A percentile compares a stretch with the other conserved stretches of the same genome.
Evolutionary conservation across 176 grass and related monocot genomes (phyloP).

Genomic region (Cenchrus americanus): DNA sequence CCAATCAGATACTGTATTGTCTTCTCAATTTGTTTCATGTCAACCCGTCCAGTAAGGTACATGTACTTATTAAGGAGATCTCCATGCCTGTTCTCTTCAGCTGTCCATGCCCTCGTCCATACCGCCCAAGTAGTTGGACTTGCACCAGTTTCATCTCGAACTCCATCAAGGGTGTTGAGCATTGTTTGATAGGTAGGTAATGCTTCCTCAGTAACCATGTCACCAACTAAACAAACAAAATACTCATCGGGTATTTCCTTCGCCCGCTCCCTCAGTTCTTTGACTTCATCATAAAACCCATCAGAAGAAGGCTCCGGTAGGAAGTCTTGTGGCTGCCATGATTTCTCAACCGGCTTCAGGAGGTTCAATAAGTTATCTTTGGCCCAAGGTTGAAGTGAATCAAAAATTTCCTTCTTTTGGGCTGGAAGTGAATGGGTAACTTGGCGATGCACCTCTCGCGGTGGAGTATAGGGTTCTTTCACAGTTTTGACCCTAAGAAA

Average conservation of each 20-base stretch:
- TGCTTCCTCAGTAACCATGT: constrained; percentile 85
- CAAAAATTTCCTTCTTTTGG: constrained; percentile 58
- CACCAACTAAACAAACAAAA: constrained; percentile 81
- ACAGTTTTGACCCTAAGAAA: constrained; percentile 56
- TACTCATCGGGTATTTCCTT: constrained; percentile 82
- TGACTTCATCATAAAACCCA: constrained; percentile 70
- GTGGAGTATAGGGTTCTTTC: constrained; percentile 61
- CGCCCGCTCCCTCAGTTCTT: constrained; percentile 61
- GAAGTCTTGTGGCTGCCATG: constrained; percentile 77
- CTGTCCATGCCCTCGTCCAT: constrained; percentile 78
- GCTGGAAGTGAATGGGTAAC: constrained; percentile 66
- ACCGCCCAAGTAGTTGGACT: constrained; percentile 73
- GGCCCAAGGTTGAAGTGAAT: constrained; percentile 73
- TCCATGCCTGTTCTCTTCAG: constrained; percentile 81
- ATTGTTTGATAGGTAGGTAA: constrained; percentile 80
- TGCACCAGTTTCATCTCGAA: constrained; percentile 71
- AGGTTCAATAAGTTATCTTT: constrained; percentile 59
- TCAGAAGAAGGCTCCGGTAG: constrained; percentile 65
- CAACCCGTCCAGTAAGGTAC: constrained; percentile 70
- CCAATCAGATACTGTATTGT: constrained; percentile 79
- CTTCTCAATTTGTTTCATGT: constrained; percentile 81
- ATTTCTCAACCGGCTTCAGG: constrained; percentile 75
- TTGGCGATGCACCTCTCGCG: constrained; percentile 60
- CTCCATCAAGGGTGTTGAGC: constrained; percentile 72
- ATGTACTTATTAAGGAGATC: constrained; percentile 81